These are phyloP conservation scores for Coniella vitis DNA, from an alignment of 2,329 filamentous ascomycete genomes.

Conservation along the genomic window DNA sequence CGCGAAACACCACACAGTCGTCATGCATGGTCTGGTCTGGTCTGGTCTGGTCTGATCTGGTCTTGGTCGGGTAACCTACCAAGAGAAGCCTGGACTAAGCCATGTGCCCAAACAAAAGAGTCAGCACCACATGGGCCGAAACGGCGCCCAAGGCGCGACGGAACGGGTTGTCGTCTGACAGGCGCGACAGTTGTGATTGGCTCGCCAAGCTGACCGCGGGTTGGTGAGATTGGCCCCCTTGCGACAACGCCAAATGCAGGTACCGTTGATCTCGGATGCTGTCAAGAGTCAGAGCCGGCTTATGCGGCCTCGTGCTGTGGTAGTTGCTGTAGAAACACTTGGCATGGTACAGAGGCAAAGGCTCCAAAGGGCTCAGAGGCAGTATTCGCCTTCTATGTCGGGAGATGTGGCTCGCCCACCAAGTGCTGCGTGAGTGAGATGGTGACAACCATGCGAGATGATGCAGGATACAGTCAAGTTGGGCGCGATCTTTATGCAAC, in stretches of 20 bases:
- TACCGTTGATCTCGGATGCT: not conserved
- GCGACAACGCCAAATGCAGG: not conserved
- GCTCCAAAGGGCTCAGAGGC: too few relatives aligned
- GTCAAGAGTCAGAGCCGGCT: not conserved
- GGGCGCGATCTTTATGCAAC: not conserved
- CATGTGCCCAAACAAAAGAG: not conserved
- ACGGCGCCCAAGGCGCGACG: not conserved
- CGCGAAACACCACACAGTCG: not conserved
- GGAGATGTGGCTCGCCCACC: not conserved
- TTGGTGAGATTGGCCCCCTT: not conserved
- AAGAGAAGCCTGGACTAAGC: not conserved
- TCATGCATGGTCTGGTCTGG: not conserved
- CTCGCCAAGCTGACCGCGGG: not conserved
- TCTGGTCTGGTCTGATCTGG: too few relatives aligned
- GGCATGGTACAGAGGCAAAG: not conserved
- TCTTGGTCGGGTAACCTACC: not conserved
- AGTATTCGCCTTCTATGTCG: not conserved
- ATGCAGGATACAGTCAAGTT: not conserved
- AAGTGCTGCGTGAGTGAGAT: slow-evolving; percentile 1
- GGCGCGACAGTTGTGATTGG: not conserved
- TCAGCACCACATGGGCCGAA: not conserved
- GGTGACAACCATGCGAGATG: too few relatives aligned
- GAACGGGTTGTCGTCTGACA: not conserved
- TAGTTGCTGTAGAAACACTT: not conserved
- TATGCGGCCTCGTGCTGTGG: slow-evolving; percentile 1